phyloP scores from a whole-genome alignment of 768 basidiomycete species.

The Ramaria sp. region DNA sequence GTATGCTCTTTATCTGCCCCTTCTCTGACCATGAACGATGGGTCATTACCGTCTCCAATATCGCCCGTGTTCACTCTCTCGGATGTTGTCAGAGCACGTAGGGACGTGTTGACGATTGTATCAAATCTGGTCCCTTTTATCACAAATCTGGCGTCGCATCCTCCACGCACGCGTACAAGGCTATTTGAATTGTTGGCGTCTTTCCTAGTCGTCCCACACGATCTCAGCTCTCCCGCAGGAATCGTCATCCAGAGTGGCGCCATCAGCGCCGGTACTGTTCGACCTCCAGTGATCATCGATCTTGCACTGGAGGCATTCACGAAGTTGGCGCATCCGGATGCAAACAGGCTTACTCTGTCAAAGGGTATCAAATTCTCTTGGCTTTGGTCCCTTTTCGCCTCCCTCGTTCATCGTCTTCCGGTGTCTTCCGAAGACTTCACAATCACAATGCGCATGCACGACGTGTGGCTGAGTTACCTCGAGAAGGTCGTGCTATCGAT shows the following conservation, averaged over 20 bases:
- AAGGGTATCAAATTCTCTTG: conserved; percentile 44
- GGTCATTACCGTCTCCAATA: conserved; percentile 22
- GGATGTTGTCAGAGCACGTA: conserved; percentile 64
- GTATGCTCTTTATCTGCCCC: conserved; percentile 35
- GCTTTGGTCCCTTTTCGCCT: conserved; percentile 52
- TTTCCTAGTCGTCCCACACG: conserved; percentile 58
- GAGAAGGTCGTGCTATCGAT: conserved; percentile 75
- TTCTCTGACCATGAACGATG: conserved; percentile 3
- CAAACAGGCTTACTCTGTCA: conserved; percentile 65
- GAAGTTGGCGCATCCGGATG: conserved; percentile 64
- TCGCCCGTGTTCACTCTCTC: conserved; percentile 55
- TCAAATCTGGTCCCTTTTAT: conserved; percentile 45
- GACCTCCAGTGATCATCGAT: conserved; percentile 55
- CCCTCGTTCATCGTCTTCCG: conserved; percentile 78
- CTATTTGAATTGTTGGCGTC: conserved; percentile 62
- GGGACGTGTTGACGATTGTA: conserved; percentile 65
- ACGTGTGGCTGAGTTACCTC: conserved; percentile 65
- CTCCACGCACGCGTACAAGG: conserved; percentile 41
- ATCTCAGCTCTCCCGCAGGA: conserved; percentile 52
- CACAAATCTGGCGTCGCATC: conserved; percentile 35
- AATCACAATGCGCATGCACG: conserved; percentile 36
- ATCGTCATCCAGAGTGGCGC: conserved; percentile 44
- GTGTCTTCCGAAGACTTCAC: conserved; percentile 66
- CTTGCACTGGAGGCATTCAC: conserved; percentile 79
- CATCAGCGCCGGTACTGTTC: conserved; percentile 27